Conservation (phyloP, 805 yeast genomes). For the Candida nemodendra region DNA sequence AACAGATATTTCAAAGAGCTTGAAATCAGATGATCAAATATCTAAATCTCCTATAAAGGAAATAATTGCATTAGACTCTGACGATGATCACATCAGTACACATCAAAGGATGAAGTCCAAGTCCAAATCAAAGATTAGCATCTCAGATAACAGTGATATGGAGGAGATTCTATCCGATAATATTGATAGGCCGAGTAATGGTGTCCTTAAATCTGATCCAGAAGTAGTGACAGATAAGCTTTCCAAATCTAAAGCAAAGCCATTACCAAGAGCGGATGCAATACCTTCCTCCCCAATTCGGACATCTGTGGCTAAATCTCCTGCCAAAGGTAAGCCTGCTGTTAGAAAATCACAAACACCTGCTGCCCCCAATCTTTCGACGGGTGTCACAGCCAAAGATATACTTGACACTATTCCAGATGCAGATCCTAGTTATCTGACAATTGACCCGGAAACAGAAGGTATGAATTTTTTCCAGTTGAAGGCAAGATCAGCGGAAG, state of each 20-base stretch:
- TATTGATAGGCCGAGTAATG: not conserved
- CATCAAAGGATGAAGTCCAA: not conserved
- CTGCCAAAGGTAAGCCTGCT: slow-evolving; percentile 6
- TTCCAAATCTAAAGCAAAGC: not conserved
- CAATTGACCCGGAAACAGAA: slow-evolving; percentile 43
- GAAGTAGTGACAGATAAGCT: not conserved
- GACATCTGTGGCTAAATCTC: slow-evolving; percentile 1
- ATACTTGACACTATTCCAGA: slow-evolving; percentile 68
- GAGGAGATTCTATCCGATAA: not conserved
- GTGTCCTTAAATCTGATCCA: not conserved
- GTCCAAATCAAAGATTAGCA: not conserved
- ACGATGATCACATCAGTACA: slow-evolving; percentile 6
- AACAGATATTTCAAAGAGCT: not conserved
- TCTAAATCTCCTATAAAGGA: not conserved
- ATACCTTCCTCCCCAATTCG: not conserved
- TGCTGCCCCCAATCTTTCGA: not conserved
- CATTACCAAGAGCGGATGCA: not conserved
- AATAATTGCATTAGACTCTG: slow-evolving; percentile 13
- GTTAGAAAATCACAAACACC: slow-evolving; percentile 4
- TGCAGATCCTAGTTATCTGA: slow-evolving; percentile 50
- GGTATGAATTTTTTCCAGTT: slow-evolving; percentile 54
- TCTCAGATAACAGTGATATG: not conserved
- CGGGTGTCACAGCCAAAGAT: slow-evolving; percentile 44
- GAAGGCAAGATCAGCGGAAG: slow-evolving; percentile 43
- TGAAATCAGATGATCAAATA: not conserved